Conservation (phyloP, 2,329 filamentous ascomycete species). For the Beauveria pseudobassiana region DNA sequence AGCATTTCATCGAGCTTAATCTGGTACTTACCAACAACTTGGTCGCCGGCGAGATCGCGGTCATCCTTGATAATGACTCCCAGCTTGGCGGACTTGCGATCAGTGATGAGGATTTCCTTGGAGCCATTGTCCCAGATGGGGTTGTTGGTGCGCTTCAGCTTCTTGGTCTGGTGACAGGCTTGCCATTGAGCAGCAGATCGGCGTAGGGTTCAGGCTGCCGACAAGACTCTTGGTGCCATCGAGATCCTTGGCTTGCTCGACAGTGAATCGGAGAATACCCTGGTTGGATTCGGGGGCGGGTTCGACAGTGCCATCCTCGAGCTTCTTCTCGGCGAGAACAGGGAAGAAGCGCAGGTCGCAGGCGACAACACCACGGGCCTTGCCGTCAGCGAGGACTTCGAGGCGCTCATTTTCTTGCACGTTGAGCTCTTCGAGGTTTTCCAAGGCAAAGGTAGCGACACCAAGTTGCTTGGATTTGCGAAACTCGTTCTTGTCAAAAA, state of each 20-base stretch:
- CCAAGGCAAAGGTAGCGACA: slow-evolving; percentile 74
- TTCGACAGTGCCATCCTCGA: slow-evolving; percentile 69
- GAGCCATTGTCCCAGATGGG: slow-evolving; percentile 90
- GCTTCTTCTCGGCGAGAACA: slow-evolving; percentile 64
- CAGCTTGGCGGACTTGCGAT: slow-evolving; percentile 82
- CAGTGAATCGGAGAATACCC: slow-evolving; percentile 85
- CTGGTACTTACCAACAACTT: slow-evolving; percentile 83
- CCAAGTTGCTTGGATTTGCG: slow-evolving; percentile 96
- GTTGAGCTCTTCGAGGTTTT: slow-evolving; percentile 67
- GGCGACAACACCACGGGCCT: slow-evolving; percentile 70
- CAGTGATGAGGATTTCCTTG: slow-evolving; percentile 92
- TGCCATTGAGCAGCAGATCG: slow-evolving; percentile 79
- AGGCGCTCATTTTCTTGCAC: slow-evolving; percentile 80
- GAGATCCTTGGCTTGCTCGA: slow-evolving; percentile 94
- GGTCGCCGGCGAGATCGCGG: slow-evolving; percentile 74
- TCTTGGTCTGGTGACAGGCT: slow-evolving; percentile 86
- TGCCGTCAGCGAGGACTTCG: slow-evolving; percentile 78
- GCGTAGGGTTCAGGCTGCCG: slow-evolving; percentile 85
- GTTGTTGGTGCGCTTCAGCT: slow-evolving; percentile 94
- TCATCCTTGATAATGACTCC: slow-evolving; percentile 95
- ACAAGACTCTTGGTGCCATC: slow-evolving; percentile 89
- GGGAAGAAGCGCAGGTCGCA: slow-evolving; percentile 93
- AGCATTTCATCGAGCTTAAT: slow-evolving; percentile 93
- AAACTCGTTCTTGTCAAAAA: slow-evolving; percentile 92
- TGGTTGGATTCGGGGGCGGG: slow-evolving; percentile 85